Conservation (phyloP, 2,329 filamentous ascomycete genomes). For the Thermochaetoides dissita region DNA sequence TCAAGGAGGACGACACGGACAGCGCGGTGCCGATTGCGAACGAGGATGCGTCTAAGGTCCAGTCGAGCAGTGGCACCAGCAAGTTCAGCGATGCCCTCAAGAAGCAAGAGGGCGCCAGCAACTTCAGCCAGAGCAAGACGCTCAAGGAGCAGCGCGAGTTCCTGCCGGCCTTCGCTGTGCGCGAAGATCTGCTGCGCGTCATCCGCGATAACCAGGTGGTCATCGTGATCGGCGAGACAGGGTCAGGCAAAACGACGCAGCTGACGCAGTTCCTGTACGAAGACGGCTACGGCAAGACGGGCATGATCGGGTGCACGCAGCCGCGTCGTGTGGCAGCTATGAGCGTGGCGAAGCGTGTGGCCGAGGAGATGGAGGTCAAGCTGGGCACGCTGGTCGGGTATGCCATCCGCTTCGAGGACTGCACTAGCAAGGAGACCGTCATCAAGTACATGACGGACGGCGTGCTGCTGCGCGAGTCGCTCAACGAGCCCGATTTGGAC, state of each 20-base stretch:
- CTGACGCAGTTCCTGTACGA: conserved; percentile 92
- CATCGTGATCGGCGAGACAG: conserved; percentile 93
- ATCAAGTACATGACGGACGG: conserved; percentile 99
- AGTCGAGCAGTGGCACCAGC: conserved; percentile 26
- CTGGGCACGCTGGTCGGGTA: conserved; percentile 84
- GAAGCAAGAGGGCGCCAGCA: conserved; percentile 71
- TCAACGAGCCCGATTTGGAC: conserved; percentile 85
- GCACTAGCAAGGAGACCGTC: conserved; percentile 82
- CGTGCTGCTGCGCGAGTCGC: conserved; percentile 79
- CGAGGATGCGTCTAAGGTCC: conserved; percentile 48
- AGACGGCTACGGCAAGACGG: conserved; percentile 76
- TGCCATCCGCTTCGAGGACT: conserved; percentile 96
- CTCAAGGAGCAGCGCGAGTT: conserved; percentile 84
- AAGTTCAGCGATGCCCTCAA: conserved; percentile 90
- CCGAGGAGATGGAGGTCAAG: conserved; percentile 93
- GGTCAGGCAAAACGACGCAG: conserved; percentile 95
- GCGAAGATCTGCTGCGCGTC: conserved; percentile 80
- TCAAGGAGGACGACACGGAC: conserved; percentile 86
- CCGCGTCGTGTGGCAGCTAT: conserved; percentile 93
- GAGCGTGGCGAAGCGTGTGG: conserved; percentile 96
- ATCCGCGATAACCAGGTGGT: conserved; percentile 95
- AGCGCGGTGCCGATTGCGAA: conserved; percentile 66
- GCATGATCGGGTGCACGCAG: conserved; percentile 93
- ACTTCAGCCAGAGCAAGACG: conserved; percentile 86
- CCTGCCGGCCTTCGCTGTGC: conserved; percentile 86